Evolutionary conservation across 2,329 filamentous ascomycete genomes (phyloP), one percentile per base, ranked within the genome.

Genomic region (Aulographum hederae): DNA sequence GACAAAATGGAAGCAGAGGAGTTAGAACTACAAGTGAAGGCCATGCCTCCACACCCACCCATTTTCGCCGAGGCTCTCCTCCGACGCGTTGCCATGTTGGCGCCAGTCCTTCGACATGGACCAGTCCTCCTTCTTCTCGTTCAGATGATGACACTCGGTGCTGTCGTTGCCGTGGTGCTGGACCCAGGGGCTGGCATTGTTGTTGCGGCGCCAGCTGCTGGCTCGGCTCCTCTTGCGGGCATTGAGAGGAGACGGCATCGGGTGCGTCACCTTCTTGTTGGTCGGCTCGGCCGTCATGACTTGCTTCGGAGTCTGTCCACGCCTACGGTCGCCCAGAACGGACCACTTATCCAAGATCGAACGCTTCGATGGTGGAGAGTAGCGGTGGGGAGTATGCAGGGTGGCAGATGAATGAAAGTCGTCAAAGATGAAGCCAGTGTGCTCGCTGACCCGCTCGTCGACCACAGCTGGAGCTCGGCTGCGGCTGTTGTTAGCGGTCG

Each of bases 31-130:
- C 54, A 70, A 63, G 54, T 71, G 67, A 53, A 69, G 62, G 51
- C 73, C 73, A 54, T 79, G 60, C 79, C 81, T 64, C 84, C 84
- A 73, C 32, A 93, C 81, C 76, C 86, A 92, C 71, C 92, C 84
- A 63, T 85, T 60, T 49, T 86, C 78, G 49, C 74, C 75, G 53
- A 80, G 68, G 58, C 78, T 75, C 48, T 77, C 73, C 47, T 68
- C 54, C 19, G 23, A 25, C 16, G 26, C 43, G 43, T 46, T 37
- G 41, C 43, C 26, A 41, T 61, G 55, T 34, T 56, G 53, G 43
- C 60, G 58, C 60, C 60, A 64, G 42, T 64, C 60, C 43, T 55
- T 57, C 39, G 53, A 60, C 53, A 50, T n/a, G 21, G 28, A 34
- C 39, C 28, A 41, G 16, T 26, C 26, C n/a, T 25, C 21, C 21